Base-by-base conservation (phyloP, 2,329 filamentous ascomycete species). In the Penicillium verrucosum region DNA sequence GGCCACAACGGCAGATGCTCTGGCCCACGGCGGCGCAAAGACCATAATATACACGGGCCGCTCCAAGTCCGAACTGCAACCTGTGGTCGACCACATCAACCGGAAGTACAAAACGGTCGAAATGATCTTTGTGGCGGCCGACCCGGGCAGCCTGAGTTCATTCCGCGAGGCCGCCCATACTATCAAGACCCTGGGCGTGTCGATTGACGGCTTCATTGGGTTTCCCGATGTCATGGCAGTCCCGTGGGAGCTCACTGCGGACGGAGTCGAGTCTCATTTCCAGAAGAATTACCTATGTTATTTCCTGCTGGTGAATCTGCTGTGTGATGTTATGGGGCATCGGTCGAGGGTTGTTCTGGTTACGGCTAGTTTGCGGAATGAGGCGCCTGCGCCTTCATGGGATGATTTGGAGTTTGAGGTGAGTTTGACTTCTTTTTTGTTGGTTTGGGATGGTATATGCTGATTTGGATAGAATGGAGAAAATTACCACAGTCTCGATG, bases 21-120 rank as follows among this genome's bases (percentile, higher is more conserved):
- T 72, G 21, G 65, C 70, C 5, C 58, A 65, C 43, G 65, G 58
- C 36, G 58, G 65, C 8, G 68, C 70, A 21, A 62, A 58, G 16
- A 63, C 60, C 27, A 59, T 73, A 30, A 67, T 72, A 40, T 66
- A 68, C 48, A 62, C 68, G 6, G 70, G 68, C 38, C 61, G 60
- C 29, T 67, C 65, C 3, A 60, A 65, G 38, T 27, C 51, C 10
- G 65, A 68, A n/a, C 46, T 67, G 4, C 63, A 71, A 38, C 59
- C 64, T 0, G 55, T 68, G 50, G 65, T 70, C 30, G 59, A 67
- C 30, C 57, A 62, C 11, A 60, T 67, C 29, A 63, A 61, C 46
- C 58, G 58, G 34, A 66, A 63, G 36, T 56, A 63, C 40, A 60
- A 59, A 2, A 44, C 57, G 23, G 61, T 60, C 2, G 63, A 66